phyloP scores from a whole-genome alignment of 108 stramenopile genomes.

The Aurantiochytrium sp. region DNA sequence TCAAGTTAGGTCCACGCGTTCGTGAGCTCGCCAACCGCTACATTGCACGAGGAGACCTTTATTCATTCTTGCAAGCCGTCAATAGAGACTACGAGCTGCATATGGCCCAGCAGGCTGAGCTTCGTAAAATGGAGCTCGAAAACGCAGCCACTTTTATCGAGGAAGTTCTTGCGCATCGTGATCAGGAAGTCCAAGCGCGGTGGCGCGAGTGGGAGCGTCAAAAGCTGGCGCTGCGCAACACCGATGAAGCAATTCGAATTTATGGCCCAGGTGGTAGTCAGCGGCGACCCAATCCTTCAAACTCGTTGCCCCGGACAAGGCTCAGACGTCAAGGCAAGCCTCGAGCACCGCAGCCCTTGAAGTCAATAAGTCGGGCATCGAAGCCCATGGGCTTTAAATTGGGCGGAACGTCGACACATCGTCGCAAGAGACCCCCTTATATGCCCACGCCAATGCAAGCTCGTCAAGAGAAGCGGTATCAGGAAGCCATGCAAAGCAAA shows the following conservation, averaged over 20 bases:
- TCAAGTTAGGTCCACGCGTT: not conserved
- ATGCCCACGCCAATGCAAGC: not conserved
- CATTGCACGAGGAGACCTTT: not conserved
- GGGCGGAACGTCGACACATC: too few relatives aligned
- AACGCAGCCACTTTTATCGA: not conserved
- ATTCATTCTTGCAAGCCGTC: not conserved
- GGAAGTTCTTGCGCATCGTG: not conserved
- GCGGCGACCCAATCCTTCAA: not conserved
- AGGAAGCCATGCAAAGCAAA: not conserved
- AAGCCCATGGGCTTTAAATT: too few relatives aligned
- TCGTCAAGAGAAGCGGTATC: not conserved
- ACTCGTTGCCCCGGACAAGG: too few relatives aligned
- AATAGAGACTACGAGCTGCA: conserved; percentile 6
- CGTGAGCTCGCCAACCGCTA: not conserved
- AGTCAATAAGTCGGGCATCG: too few relatives aligned
- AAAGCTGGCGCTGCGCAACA: not conserved
- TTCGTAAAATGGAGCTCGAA: not conserved
- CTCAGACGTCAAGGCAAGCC: too few relatives aligned
- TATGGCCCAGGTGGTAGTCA: not conserved
- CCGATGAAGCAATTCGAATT: not conserved
- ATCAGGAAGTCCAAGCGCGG: not conserved
- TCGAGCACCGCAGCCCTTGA: too few relatives aligned
- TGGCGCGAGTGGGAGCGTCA: not conserved
- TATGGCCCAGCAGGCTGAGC: conserved; percentile 16
- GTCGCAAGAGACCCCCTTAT: not conserved